Conservation (phyloP, 2,329 filamentous ascomycete genomes). For the Fusarium nurragi region DNA sequence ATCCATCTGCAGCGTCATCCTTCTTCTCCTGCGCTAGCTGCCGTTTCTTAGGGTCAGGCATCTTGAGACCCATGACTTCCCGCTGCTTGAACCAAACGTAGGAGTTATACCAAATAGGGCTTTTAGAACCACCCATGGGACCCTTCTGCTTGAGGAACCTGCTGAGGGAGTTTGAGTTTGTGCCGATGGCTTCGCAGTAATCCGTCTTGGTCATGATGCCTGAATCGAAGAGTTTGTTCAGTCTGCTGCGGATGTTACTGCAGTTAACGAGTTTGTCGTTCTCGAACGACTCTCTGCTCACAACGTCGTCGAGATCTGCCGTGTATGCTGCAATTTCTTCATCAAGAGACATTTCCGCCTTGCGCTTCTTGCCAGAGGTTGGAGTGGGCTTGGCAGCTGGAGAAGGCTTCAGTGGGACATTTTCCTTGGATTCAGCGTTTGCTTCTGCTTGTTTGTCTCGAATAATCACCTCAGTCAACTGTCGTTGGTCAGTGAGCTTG, state of each 20-base stretch:
- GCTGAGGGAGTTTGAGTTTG: conserved; percentile 6
- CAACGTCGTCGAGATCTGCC: background rate
- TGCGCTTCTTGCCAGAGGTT: background rate
- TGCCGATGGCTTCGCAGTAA: background rate
- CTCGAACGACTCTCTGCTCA: background rate
- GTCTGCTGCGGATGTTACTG: background rate
- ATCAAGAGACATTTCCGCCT: background rate
- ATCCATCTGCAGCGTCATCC: background rate
- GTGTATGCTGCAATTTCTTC: conserved; percentile 13
- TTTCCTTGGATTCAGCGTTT: background rate
- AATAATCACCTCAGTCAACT: background rate
- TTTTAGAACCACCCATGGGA: background rate
- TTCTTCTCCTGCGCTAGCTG: background rate
- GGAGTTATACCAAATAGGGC: conserved; percentile 2
- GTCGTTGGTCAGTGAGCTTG: background rate
- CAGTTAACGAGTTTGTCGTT: background rate
- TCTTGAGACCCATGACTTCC: conserved; percentile 4
- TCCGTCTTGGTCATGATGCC: background rate
- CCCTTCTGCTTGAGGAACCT: conserved; percentile 6
- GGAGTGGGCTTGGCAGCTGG: background rate
- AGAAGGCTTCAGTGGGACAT: fast-evolving
- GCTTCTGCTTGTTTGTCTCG: background rate
- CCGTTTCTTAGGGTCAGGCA: conserved; percentile 7
- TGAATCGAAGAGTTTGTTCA: conserved; percentile 14
- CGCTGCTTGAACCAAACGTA: conserved; percentile 12